Conservation (phyloP, 139 green algal species). For the Closterium sp. region DNA sequence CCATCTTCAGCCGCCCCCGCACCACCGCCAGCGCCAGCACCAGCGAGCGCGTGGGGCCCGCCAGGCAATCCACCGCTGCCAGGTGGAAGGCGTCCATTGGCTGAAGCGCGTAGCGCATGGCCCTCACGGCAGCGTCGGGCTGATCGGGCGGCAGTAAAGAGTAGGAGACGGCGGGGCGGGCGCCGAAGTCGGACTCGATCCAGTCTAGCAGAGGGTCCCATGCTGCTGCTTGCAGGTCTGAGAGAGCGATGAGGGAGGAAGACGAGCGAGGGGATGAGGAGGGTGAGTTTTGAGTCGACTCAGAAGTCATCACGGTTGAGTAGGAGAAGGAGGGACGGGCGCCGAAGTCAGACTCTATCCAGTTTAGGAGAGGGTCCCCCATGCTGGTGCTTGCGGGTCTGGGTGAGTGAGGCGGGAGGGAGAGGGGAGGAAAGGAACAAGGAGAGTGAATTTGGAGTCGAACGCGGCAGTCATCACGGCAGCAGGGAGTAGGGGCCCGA, state of each 20-base stretch:
- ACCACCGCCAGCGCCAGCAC: slow-evolving; percentile 74
- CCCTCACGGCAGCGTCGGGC: neutral
- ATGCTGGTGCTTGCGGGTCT: slow-evolving; percentile 57
- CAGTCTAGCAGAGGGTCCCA: slow-evolving; percentile 72
- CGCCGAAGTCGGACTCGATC: slow-evolving; percentile 52
- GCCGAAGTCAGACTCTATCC: slow-evolving; percentile 55
- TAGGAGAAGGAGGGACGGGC: slow-evolving; percentile 37
- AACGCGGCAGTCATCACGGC: too few species aligned
- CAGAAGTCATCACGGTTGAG: neutral
- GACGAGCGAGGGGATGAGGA: neutral
- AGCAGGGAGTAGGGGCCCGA: too few species aligned
- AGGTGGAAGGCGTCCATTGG: slow-evolving; percentile 74
- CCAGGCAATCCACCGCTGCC: slow-evolving; percentile 71
- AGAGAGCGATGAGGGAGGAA: neutral
- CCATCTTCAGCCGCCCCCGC: slow-evolving; percentile 61
- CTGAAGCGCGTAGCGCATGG: slow-evolving; percentile 27
- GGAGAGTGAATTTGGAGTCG: too few species aligned
- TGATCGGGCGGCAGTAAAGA: slow-evolving; percentile 21
- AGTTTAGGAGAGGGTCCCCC: slow-evolving; percentile 72
- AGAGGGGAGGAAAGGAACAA: neutral
- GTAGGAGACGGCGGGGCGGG: slow-evolving; percentile 37
- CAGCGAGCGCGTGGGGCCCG: slow-evolving; percentile 75
- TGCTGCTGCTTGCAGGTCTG: slow-evolving; percentile 55
- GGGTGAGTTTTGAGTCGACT: too few species aligned
- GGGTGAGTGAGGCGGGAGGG: neutral